phyloP scores from a whole-genome alignment of 164 flowering plant species.

The Pachysandra terminalis region DNA sequence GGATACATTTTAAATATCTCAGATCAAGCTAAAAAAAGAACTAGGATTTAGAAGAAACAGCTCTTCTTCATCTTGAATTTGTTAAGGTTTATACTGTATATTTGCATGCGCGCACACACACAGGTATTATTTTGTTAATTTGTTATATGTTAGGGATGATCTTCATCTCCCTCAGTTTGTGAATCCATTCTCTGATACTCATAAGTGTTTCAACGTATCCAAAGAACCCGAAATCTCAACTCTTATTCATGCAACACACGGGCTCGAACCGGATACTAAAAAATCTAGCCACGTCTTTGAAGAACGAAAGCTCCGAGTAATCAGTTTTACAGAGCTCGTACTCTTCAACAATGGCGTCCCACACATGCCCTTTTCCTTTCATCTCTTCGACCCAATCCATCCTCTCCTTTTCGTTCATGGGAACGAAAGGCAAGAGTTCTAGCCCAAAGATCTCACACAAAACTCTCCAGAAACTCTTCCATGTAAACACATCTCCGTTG shows the following conservation, averaged over 20 bases:
- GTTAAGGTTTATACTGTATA: no score
- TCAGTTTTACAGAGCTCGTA: slow-evolving; percentile 19
- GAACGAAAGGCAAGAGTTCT: slow-evolving; percentile 3
- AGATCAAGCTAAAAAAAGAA: no score
- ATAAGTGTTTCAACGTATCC: slow-evolving; percentile 11
- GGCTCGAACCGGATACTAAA: slow-evolving; percentile 16
- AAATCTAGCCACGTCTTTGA: background rate
- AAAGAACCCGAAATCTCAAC: slow-evolving; percentile 22
- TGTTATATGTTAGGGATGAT: slow-evolving; percentile 10
- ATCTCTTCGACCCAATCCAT: slow-evolving; percentile 13
- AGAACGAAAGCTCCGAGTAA: slow-evolving; percentile 9
- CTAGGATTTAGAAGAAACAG: no score
- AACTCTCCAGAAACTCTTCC: slow-evolving; percentile 22
- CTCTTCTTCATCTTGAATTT: no score
- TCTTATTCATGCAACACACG: slow-evolving; percentile 22
- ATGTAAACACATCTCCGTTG: slow-evolving; percentile 32
- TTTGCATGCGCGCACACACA: no score
- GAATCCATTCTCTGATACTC: slow-evolving; percentile 11
- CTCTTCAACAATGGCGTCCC: slow-evolving; percentile 21
- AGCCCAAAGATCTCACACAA: slow-evolving; percentile 10
- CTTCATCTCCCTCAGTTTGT: slow-evolving; percentile 15
- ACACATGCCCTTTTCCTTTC: slow-evolving; percentile 13
- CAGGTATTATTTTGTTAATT: no score
- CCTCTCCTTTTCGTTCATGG: background rate
- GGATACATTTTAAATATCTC: no score